A percentile compares a stretch with the other conserved stretches of the same genome.
These are phyloP conservation scores for Carex cristatella DNA, from an alignment of 176 grass and related monocot species.

Conservation along the genomic window DNA sequence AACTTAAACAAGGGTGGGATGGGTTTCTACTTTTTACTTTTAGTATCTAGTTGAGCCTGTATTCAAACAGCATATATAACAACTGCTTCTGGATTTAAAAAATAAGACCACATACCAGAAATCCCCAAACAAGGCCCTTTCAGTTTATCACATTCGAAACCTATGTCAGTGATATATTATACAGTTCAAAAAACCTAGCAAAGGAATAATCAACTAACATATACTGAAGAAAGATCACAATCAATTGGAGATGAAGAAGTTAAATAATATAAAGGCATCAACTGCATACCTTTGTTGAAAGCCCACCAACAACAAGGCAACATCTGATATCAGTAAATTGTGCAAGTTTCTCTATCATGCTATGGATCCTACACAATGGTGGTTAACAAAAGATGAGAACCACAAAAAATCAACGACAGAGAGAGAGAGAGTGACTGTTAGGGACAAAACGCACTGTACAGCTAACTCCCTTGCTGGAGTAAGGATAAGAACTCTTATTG, in stretches of 20 bases:
- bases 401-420: conserved; percentile 20
- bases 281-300: conserved; percentile 70
- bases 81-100: no score
- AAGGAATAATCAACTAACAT: not conserved
- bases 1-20: not conserved
- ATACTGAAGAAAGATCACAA: not conserved
- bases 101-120: not conserved
- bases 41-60: not conserved
- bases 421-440: conserved; percentile 1
- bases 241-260: not conserved
- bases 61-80: not conserved
- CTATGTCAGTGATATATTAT: not conserved
- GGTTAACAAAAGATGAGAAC: not conserved
- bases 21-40: conserved; percentile 6
- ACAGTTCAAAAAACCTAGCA: not conserved
- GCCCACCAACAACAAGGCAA: conserved; percentile 90
- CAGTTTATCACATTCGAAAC: not conserved
- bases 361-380: conserved; percentile 66
- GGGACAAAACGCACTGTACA: conserved; percentile 69
- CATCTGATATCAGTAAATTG: conserved; percentile 97
- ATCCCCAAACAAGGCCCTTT: not conserved
- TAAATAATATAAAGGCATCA: not conserved
- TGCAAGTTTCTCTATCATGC: conserved; percentile 90
- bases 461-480: conserved; percentile 91
- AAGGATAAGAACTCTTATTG: conserved; percentile 96